Percentiles rank a stretch among this genome's conserved stretches.
phyloP scores from a whole-genome alignment of 176 grass and related monocot species.

The Hordeum vulgare region MorexV3_pseudomolecules_assembly NC_058521.1:59963448-59963947 shows the following conservation, averaged over 20 bases:
- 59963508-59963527: neutral
- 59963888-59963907: neutral
- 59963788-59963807: neutral
- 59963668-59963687: no score
- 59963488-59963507: neutral
- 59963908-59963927: neutral
- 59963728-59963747: neutral
- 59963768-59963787: neutral
- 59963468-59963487: constrained; percentile 8
- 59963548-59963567: neutral
- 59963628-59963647: no score
- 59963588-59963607: neutral
- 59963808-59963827: neutral
- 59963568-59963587: neutral
- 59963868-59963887: neutral
- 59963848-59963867: neutral
- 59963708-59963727: no score
- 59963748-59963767: neutral
- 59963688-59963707: no score
- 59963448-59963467: neutral
- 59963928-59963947: neutral
- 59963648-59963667: no score
- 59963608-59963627: no score
- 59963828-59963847: neutral
- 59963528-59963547: constrained; percentile 4